Percentiles rank a stretch among this genome's conserved stretches.
Evolutionary conservation across 169 alveolate species (phyloP).

Genomic region (Plasmodium falciparum): DNA sequence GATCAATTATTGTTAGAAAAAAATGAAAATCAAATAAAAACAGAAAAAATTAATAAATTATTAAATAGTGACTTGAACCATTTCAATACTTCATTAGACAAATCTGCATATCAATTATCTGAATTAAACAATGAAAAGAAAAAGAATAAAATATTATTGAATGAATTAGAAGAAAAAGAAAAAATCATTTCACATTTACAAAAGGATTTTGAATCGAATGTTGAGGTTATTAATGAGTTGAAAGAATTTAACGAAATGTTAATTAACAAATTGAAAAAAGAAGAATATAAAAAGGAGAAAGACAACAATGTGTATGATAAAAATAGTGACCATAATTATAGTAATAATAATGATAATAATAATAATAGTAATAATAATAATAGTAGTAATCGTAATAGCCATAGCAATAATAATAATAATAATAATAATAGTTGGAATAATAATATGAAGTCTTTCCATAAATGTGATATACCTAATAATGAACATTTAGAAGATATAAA

Average conservation of each 20-base stretch:
- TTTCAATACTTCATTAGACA: slow-evolving; percentile 50
- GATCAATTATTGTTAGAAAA: slow-evolving; percentile 31
- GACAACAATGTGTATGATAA: no score
- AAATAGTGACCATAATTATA: not conserved
- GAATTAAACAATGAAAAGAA: slow-evolving; percentile 58
- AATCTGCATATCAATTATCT: slow-evolving; percentile 50
- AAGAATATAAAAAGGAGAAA: not conserved
- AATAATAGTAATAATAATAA: not conserved
- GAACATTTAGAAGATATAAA: slow-evolving; percentile 10
- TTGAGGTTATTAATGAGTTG: slow-evolving; percentile 25
- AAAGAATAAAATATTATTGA: slow-evolving; percentile 25
- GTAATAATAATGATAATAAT: not conserved
- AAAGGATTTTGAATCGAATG: slow-evolving; percentile 27
- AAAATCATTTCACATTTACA: slow-evolving; percentile 29
- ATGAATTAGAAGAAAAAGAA: slow-evolving; percentile 32
- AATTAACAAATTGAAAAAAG: slow-evolving; percentile 15
- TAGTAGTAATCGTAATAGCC: not conserved
- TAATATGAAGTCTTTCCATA: not conserved
- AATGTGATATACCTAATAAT: not conserved
- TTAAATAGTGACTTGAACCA: slow-evolving; percentile 45
- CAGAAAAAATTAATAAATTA: slow-evolving; percentile 49
- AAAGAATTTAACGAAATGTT: slow-evolving; percentile 60
- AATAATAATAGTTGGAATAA: not conserved
- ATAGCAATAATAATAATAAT: not conserved
- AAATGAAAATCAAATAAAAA: slow-evolving; percentile 36